Base-by-base conservation (phyloP, 768 basidiomycete genomes). In the Tremella yokohamensis region DNA sequence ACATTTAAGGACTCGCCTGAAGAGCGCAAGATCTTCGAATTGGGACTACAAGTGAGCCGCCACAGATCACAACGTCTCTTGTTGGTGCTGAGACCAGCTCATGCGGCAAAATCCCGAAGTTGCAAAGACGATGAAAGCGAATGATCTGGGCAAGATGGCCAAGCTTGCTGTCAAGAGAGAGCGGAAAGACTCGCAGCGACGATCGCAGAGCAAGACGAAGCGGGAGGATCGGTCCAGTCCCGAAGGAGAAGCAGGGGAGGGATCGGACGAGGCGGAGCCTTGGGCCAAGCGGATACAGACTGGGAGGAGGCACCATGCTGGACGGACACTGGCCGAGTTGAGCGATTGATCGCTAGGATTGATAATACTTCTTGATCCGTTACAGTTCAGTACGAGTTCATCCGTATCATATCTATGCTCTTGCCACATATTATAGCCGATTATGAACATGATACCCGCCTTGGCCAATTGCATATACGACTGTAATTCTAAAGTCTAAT, bases 1-100 rank as follows among this genome's bases (percentile, higher is more conserved):
- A 68, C 68, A 7, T 68, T 72, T 37, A 45, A 52, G 9, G 70
- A 72, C 24, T 69, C 68, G 0, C 59, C 62, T 1, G 66, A 65
- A 48, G 70, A 72, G 49, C 34, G 66, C 26, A 54, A 62, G 18
- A 72, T 72, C 16, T 72, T 64, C 45, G 68, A 72, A 50, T 62
- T 69, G 12, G 70, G 70, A 2, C 40, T 72, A 2, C 39, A 63
- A 61, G 70, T 72, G 25, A 49, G 69, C 39, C 19, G 25, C 11
- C 7, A 3, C 22, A n/a, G 1, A 24, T 3, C 9, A 16, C 11
- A 1, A 42, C 18, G 16, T 18, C 18, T 13, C 48, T 26, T 11
- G 44, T 15, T 44, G 49, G 11, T 4, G 11, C 29, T 34, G 29
- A 34, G 6, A 34, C 11, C 3, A 69, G 68, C 53, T 72, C 16